Percentiles rank a stretch among this genome's conserved stretches.
phyloP scores from a whole-genome alignment of 306 rosid species.

The Hippophae gyantsensis region DNA sequence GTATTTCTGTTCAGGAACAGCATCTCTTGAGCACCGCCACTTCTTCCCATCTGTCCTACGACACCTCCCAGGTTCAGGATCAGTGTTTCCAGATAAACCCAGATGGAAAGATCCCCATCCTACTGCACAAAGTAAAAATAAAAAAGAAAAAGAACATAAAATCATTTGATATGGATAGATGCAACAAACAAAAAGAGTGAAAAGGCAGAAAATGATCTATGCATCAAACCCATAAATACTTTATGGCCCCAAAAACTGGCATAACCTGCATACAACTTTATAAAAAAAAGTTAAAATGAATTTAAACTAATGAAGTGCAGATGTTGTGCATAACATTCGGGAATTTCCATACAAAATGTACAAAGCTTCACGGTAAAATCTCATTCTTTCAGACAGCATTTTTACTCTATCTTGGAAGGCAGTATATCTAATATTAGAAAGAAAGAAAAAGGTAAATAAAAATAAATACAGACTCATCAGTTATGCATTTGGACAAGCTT shows the following conservation, averaged over 20 bases:
- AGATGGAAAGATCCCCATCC: constrained; percentile 48
- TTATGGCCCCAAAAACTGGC: not conserved
- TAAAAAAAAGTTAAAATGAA: constrained; percentile 1
- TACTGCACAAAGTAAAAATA: constrained; percentile 9
- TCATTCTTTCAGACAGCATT: not conserved
- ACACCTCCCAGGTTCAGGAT: constrained; percentile 59
- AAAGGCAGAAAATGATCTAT: constrained; percentile 10
- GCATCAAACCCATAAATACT: constrained; percentile 17
- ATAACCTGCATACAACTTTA: constrained; percentile 7
- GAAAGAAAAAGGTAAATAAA: no score
- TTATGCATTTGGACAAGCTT: constrained; percentile 12
- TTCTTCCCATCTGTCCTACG: constrained; percentile 56
- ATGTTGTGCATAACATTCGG: not conserved
- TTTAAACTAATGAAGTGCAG: not conserved
- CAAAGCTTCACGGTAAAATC: not conserved
- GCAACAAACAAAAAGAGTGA: constrained; percentile 9
- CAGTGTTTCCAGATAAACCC: constrained; percentile 34
- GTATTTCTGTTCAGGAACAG: constrained; percentile 49
- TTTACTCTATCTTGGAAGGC: not conserved
- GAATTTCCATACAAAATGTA: not conserved
- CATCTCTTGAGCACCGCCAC: constrained; percentile 61
- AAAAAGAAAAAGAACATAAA: not conserved
- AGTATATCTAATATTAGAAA: no score
- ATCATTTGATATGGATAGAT: not conserved
- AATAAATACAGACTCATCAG: not conserved